Evolutionary conservation across 2,329 filamentous ascomycete species (phyloP).

Genomic region (Gaeumannomyces tritici): DNA sequence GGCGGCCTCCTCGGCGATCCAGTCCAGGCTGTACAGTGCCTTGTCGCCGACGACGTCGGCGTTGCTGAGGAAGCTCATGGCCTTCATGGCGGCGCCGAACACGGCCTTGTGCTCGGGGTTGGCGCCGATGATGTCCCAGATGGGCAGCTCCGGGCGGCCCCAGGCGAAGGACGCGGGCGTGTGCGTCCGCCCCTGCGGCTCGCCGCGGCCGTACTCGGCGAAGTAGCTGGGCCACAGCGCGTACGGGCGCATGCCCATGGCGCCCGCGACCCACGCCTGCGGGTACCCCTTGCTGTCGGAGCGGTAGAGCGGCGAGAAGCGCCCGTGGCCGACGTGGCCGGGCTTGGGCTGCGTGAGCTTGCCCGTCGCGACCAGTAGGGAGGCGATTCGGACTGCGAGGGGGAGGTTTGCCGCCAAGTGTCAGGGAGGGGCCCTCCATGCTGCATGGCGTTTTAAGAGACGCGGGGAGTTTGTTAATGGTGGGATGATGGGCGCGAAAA

Average conservation of each 20-base stretch:
- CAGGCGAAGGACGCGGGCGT: slow-evolving; percentile 18
- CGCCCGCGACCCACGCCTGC: not conserved
- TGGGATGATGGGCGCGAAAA: not conserved
- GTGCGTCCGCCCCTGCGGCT: slow-evolving; percentile 17
- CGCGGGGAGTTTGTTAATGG: too few species aligned
- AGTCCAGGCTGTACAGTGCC: slow-evolving; percentile 19
- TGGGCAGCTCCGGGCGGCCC: slow-evolving; percentile 17
- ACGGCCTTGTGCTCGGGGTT: slow-evolving; percentile 11
- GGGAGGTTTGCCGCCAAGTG: not conserved
- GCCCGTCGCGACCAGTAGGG: not conserved
- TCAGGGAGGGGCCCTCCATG: too few species aligned
- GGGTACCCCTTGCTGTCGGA: not conserved
- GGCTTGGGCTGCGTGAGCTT: not conserved
- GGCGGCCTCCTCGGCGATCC: slow-evolving; percentile 11
- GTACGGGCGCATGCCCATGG: slow-evolving; percentile 13
- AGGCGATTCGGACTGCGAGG: not conserved
- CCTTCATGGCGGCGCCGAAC: slow-evolving; percentile 16
- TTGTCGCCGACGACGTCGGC: slow-evolving; percentile 13
- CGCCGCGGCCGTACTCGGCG: slow-evolving; percentile 17
- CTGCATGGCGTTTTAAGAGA: too few species aligned
- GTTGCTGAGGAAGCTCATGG: slow-evolving; percentile 16
- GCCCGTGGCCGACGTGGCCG: not conserved
- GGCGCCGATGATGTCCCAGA: slow-evolving; percentile 20
- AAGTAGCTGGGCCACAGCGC: slow-evolving; percentile 20
- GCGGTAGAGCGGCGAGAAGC: not conserved